Base-by-base conservation (phyloP, 176 grass and related monocot species). In the Carex kokanica region DNA sequence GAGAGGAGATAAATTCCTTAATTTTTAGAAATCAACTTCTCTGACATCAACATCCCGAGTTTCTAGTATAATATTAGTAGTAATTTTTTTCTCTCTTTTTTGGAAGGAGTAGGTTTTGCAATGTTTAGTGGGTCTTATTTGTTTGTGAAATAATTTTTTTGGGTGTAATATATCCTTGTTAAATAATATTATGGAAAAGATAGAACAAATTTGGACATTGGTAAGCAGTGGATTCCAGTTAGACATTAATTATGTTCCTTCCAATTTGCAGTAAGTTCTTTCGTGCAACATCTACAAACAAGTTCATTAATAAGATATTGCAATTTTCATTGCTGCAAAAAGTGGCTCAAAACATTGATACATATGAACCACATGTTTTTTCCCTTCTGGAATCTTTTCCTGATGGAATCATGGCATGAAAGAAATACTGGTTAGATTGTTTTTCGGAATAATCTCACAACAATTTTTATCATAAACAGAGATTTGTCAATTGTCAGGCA, bases 401-500 rank as follows among this genome's bases (percentile, higher is more conserved):
- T 55, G 73, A 54, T 55, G 45, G 70, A 73, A 52, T 74, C 43
- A 74, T 25, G 43, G 20, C 1, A 54, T 27, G 12, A 6, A 15
- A 16, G 25, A 53, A 53, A 53, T 4, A 17, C 23, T 75, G 47
- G 6, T 77, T 41, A 10, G 13, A 71, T 45, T 77, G 7, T 3
- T 54, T 75, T 16, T 60, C 8, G 13, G 20, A 62, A 62, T 62
- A 63, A 81, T 25, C 63, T 81, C 20, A 61, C 40, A 82, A 29
- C 32, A 63, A 21, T 27, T 66, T 41, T 82, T 66, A 68, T 45
- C 8, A 47, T 82, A 32, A 29, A 82, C 36, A 53, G 21, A 57
- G 20, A 40, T 21, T 85, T 57, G 13, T 87, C 63, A 72, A 87
- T 29, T 85, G 24, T 79, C 69, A 94, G 95, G 90, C 89, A 45